These are phyloP conservation scores for Pyricularia sp. DNA, from an alignment of 2,329 filamentous ascomycete species.

Conservation along the genomic window DNA sequence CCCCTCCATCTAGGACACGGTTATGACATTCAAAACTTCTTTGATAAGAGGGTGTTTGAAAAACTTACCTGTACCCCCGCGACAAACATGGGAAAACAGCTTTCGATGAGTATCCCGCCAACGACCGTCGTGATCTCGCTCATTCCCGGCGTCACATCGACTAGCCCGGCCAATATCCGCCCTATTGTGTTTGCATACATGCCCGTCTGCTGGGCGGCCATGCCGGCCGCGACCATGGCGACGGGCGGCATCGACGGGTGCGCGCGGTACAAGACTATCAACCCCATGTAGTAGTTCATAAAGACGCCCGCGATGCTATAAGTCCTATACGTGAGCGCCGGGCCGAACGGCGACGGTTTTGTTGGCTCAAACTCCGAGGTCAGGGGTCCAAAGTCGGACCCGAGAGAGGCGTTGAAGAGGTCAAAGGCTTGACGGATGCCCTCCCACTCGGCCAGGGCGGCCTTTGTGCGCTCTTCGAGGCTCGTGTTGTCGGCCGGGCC, in stretches of 20 bases:
- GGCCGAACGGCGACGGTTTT: constrained; percentile 69
- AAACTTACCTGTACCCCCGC: constrained; percentile 60
- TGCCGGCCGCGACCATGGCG: constrained; percentile 75
- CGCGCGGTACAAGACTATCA: constrained; percentile 71
- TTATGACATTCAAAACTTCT: not conserved
- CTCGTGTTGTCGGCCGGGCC: constrained; percentile 41
- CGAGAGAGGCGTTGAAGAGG: constrained; percentile 55
- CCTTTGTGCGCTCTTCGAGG: constrained; percentile 53
- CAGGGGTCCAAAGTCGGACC: constrained; percentile 68
- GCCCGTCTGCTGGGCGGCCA: constrained; percentile 65
- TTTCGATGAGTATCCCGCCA: constrained; percentile 75
- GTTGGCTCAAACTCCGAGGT: constrained; percentile 54
- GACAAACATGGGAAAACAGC: constrained; percentile 76
- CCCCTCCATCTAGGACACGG: not conserved
- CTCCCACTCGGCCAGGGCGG: constrained; percentile 72
- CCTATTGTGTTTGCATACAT: constrained; percentile 67
- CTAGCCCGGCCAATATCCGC: constrained; percentile 66
- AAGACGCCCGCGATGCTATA: constrained; percentile 83
- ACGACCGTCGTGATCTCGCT: constrained; percentile 64
- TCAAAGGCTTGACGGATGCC: constrained; percentile 63
- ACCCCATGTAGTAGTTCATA: constrained; percentile 77
- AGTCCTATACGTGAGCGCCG: constrained; percentile 70
- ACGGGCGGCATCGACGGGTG: constrained; percentile 89
- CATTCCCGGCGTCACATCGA: constrained; percentile 41
- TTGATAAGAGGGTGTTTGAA: not conserved